Percentiles rank a stretch among this genome's conserved stretches.
These are phyloP conservation scores for Actinomucor elegans DNA, from an alignment of 371 early-diverging fungal species.

Conservation along the genomic window DNA sequence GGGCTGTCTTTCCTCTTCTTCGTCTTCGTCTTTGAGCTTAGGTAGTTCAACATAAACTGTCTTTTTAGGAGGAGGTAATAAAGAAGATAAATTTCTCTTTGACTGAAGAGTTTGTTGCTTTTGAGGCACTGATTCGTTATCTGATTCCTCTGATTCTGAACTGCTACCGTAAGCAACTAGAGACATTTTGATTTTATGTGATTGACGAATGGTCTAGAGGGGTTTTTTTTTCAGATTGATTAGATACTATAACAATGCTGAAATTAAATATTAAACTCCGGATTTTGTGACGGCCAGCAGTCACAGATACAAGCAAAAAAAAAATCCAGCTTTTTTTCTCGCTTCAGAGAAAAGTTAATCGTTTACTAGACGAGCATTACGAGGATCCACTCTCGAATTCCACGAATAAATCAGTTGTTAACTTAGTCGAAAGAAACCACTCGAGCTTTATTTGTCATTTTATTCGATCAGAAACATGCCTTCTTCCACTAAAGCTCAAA, in stretches of 20 bases:
- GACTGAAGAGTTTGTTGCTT: neutral
- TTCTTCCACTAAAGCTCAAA: slow-evolving; percentile 5
- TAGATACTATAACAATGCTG: too few relatives aligned
- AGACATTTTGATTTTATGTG: slow-evolving; percentile 22
- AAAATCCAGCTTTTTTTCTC: neutral
- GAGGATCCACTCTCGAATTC: too few relatives aligned
- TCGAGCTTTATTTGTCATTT: too few relatives aligned
- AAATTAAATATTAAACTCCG: too few relatives aligned
- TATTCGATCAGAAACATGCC: slow-evolving; percentile 1
- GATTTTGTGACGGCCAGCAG: slow-evolving; percentile 11
- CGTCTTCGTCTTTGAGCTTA: slow-evolving; percentile 20
- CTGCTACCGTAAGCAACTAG: slow-evolving; percentile 25
- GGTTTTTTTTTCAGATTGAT: too few relatives aligned
- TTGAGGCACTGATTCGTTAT: slow-evolving; percentile 1
- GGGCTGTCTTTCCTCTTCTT: slow-evolving; percentile 10
- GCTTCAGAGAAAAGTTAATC: too few relatives aligned
- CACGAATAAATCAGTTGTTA: too few relatives aligned
- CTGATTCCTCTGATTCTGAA: slow-evolving; percentile 27
- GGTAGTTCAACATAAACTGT: slow-evolving; percentile 39
- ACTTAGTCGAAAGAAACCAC: too few relatives aligned
- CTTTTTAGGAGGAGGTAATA: slow-evolving; percentile 20
- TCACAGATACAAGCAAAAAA: slow-evolving; percentile 12
- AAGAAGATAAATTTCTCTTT: slow-evolving; percentile 8
- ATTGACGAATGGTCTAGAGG: too few relatives aligned
- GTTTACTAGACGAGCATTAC: too few relatives aligned